Conservation (phyloP, 257 asterid species). For the Perilla frutescens region DNA sequence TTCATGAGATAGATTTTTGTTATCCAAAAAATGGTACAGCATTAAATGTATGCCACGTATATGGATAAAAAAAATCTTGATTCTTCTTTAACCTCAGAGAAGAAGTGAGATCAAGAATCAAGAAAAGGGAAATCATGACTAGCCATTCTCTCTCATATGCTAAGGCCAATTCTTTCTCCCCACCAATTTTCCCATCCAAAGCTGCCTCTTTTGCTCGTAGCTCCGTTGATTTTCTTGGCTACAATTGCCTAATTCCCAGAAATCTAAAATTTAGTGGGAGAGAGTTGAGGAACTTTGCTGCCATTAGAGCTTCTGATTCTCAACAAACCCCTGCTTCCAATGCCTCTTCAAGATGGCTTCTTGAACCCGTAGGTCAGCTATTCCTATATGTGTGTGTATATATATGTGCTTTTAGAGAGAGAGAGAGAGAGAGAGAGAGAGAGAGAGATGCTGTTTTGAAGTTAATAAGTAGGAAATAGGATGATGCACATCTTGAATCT, state of each 20-base stretch:
- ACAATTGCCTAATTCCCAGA: slow-evolving; percentile 47
- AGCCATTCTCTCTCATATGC: slow-evolving; percentile 32
- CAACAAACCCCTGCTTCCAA: slow-evolving; percentile 42
- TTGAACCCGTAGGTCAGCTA: slow-evolving; percentile 72
- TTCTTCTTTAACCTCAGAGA: background rate
- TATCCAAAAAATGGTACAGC: slow-evolving; percentile 30
- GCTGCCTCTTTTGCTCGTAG: slow-evolving; percentile 35
- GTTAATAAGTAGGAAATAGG: background rate
- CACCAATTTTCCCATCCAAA: slow-evolving; percentile 37
- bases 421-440: slow-evolving; percentile 19
- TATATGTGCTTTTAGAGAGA: background rate
- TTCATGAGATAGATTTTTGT: background rate
- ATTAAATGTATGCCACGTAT: slow-evolving; percentile 42
- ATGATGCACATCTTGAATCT: slow-evolving; percentile 23
- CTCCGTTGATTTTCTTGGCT: slow-evolving; percentile 54
- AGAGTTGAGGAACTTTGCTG: slow-evolving; percentile 55
- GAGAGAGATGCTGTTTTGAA: background rate
- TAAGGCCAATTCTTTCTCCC: slow-evolving; percentile 38
- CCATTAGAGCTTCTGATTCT: slow-evolving; percentile 55
- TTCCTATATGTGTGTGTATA: no score
- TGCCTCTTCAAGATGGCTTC: slow-evolving; percentile 70
- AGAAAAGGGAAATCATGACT: background rate
- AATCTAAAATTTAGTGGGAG: slow-evolving; percentile 47
- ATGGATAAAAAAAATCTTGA: background rate
- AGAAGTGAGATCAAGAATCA: background rate